phyloP scores from a whole-genome alignment of 2,329 filamentous ascomycete genomes.

The Talaromyces atroroseus region DNA sequence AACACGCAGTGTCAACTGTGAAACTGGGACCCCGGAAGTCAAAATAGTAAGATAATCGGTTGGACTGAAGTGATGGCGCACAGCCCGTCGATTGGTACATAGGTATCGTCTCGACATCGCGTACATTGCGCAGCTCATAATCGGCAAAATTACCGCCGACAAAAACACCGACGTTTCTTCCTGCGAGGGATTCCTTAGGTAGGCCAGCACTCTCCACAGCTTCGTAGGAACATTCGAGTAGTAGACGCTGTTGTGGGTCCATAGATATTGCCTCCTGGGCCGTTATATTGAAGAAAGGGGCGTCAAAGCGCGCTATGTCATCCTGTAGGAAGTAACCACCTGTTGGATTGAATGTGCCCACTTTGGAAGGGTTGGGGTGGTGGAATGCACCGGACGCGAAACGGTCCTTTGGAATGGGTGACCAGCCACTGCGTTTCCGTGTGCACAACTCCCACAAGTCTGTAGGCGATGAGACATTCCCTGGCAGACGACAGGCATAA shows the following conservation, averaged over 20 bases:
- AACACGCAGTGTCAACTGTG: constrained; percentile 26
- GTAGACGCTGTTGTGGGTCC: constrained; percentile 17
- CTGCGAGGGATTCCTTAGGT: constrained; percentile 20
- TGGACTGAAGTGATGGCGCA: constrained; percentile 13
- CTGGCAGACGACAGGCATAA: constrained; percentile 13
- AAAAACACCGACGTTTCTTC: constrained; percentile 18
- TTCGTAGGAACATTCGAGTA: constrained; percentile 20
- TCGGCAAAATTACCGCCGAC: constrained; percentile 8
- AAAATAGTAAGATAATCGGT: constrained; percentile 28
- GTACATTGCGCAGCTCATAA: constrained; percentile 12
- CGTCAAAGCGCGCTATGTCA: constrained; percentile 14
- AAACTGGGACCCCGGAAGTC: constrained; percentile 25
- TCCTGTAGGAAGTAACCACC: constrained; percentile 12
- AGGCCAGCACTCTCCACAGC: constrained; percentile 32
- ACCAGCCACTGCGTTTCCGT: constrained; percentile 11
- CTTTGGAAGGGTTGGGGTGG: constrained; percentile 8
- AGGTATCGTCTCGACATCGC: constrained; percentile 13
- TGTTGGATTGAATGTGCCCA: constrained; percentile 6
- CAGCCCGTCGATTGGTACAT: constrained; percentile 14
- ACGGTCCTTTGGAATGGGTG: constrained; percentile 8
- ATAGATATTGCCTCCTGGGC: constrained; percentile 14
- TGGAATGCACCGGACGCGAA: constrained; percentile 11
- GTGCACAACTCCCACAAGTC: constrained; percentile 18
- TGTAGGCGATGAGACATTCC: constrained; percentile 5
- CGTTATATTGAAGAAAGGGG: constrained; percentile 15